These are phyloP conservation scores for Pyricularia sp. DNA, from an alignment of 2,329 filamentous ascomycete species.

Conservation along the genomic window DNA sequence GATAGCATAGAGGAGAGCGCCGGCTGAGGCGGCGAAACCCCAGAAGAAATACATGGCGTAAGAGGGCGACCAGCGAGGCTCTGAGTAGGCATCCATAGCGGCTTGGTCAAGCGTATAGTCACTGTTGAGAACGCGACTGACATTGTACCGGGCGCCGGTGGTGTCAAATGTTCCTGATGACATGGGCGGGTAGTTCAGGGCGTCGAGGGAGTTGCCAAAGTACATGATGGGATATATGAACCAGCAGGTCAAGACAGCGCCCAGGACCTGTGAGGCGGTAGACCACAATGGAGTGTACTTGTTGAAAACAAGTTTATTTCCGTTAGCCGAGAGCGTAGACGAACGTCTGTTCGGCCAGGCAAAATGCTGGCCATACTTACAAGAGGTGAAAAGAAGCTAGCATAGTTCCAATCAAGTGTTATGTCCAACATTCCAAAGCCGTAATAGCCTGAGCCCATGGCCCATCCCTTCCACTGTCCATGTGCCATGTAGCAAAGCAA, in stretches of 20 bases:
- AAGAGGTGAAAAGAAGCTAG: conserved; percentile 10
- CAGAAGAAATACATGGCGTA: conserved; percentile 21
- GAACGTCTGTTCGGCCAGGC: background rate
- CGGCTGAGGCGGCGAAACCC: conserved; percentile 19
- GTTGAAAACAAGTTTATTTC: background rate
- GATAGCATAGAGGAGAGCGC: conserved; percentile 15
- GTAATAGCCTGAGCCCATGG: conserved; percentile 16
- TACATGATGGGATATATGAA: conserved; percentile 13
- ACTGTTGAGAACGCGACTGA: conserved; percentile 13
- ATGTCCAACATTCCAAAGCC: conserved; percentile 19
- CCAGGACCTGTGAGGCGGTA: conserved; percentile 10
- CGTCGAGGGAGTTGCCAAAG: conserved; percentile 11
- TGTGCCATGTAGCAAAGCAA: conserved; percentile 18
- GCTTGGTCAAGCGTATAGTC: conserved; percentile 15
- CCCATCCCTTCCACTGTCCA: conserved; percentile 17
- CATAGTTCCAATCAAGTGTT: conserved; percentile 17
- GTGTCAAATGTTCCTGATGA: conserved; percentile 14
- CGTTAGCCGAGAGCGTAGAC: background rate
- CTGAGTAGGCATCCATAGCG: conserved; percentile 14
- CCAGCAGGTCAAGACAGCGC: conserved; percentile 10
- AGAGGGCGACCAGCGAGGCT: conserved; percentile 14
- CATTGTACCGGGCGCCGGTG: conserved; percentile 15
- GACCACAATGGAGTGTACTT: conserved; percentile 12
- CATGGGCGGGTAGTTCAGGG: conserved; percentile 12
- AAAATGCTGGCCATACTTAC: background rate